Base-by-base conservation (phyloP, 2,329 filamentous ascomycete species). In the Sporothrix protearum region DNA sequence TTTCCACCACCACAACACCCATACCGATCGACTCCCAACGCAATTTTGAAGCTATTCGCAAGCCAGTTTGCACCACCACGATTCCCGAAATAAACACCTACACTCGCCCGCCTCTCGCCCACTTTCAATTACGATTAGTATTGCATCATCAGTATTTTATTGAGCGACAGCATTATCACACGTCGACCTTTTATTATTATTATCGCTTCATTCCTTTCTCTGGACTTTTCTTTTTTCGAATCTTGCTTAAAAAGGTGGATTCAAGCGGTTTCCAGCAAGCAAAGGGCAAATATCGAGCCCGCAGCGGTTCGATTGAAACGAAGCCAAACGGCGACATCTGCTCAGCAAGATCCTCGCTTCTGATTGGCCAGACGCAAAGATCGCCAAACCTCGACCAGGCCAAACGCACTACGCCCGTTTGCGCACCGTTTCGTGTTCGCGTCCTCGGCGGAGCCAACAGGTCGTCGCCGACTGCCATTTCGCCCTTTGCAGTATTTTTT, bases 21-120 rank as follows among this genome's bases (percentile, higher is more conserved):
- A 63, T 22, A 36, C 9, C 9, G 53, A 33, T 49, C 8, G 28
- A 47, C 59, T 70, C 49, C 53, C 25, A 12, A 3, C 47, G 57
- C 57, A n/a, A 16, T 70, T 73, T 63, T 73, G 72, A 73, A 73
- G 72, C 72, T 73, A 71, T 73, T 73, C 72, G 67, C 51, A 73
- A 51, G 39, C 16, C 30, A 36, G 42, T 69, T 36, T 33, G 25
- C 45, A 63, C 45, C 49, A 61, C 69, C 30, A 33, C 33, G 70
- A 63, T 71, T 25, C 69, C 66, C 67, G 33, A 71, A 61, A 10
- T 55, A 70, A 64, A 59, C 61, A 59, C n/a, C 61, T 30, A 25
- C 39, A 19, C 55, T 12, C 39, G 53, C 25, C 16, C 51, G 5
- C 39, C 39, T 14, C 36, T 67, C 55, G 55, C 42, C 22, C 36